Evolutionary conservation across 305 asterid species (phyloP).

Genomic region (Fraxinus xanthoxyloides): DNA sequence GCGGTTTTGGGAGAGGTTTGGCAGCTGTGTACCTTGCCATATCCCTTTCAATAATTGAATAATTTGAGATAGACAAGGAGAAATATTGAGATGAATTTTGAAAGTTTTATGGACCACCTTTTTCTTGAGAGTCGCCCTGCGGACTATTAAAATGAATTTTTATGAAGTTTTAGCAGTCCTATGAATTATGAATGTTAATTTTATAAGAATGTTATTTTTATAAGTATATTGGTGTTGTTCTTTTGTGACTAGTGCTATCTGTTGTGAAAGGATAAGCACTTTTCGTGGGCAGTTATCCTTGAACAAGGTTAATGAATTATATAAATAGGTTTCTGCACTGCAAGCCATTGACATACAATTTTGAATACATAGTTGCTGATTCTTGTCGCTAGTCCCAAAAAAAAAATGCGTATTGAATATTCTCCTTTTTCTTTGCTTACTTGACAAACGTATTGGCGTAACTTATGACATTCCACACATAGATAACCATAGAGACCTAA

Average conservation of each 20-base stretch:
- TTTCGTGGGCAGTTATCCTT: neutral
- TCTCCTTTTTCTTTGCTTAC: neutral
- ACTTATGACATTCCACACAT: neutral
- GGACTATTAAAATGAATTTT: neutral
- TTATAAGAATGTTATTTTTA: neutral
- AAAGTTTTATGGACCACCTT: neutral
- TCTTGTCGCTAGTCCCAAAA: neutral
- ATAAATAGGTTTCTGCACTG: neutral
- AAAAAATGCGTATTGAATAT: neutral
- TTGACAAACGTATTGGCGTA: neutral
- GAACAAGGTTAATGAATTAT: neutral
- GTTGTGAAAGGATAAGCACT: neutral
- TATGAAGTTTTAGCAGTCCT: neutral
- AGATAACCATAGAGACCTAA: neutral
- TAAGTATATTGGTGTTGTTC: neutral
- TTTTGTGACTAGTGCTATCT: neutral
- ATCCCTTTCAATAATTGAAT: neutral
- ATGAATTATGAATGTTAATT: neutral
- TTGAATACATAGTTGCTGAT: neutral
- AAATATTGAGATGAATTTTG: neutral
- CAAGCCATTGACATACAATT: neutral
- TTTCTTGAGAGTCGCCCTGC: neutral
- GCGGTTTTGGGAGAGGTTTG: neutral
- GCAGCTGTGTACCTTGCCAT: neutral
- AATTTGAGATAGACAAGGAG: neutral